A percentile compares a stretch with the other conserved stretches of the same genome.
Evolutionary conservation across 257 asterid genomes (phyloP).

Genomic region (Coffea eugenioides): DNA sequence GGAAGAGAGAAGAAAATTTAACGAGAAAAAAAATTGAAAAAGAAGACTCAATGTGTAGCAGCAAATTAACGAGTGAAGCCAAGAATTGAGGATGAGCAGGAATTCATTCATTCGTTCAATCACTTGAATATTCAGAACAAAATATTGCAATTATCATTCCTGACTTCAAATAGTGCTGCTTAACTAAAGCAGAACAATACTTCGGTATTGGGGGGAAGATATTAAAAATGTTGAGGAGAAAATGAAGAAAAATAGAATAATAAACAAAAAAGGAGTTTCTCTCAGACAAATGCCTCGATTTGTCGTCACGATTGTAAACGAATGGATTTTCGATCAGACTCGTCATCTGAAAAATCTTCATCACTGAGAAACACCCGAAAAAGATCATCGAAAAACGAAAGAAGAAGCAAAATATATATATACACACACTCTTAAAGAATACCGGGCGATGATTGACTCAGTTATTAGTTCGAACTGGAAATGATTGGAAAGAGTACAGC

Average conservation of each 20-base stretch:
- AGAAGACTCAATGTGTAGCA: neutral
- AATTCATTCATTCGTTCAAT: slow-evolving; percentile 31
- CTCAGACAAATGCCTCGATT: slow-evolving; percentile 95
- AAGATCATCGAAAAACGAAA: neutral
- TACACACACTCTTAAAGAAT: neutral
- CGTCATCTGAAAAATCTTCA: slow-evolving; percentile 70
- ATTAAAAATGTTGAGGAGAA: neutral
- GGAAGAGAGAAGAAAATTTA: too few relatives aligned
- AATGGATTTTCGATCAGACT: slow-evolving; percentile 91
- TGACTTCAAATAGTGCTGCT: too few relatives aligned
- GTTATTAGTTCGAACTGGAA: neutral
- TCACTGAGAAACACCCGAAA: slow-evolving; percentile 51
- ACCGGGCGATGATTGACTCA: neutral
- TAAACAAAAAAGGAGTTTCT: slow-evolving; percentile 24
- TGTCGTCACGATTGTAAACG: slow-evolving; percentile 58
- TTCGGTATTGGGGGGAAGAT: neutral
- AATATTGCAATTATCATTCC: slow-evolving; percentile 31
- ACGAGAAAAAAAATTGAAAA: too few relatives aligned
- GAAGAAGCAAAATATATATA: too few relatives aligned
- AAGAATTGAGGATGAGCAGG: slow-evolving; percentile 52
- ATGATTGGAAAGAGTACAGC: neutral
- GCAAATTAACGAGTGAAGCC: neutral
- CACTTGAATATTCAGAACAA: slow-evolving; percentile 26
- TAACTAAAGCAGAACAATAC: too few relatives aligned
- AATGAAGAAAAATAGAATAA: neutral